A percentile compares a stretch with the other conserved stretches of the same genome.
phyloP scores from a whole-genome alignment of 345 rosid genomes.

The Dimocarpus longan region DNA sequence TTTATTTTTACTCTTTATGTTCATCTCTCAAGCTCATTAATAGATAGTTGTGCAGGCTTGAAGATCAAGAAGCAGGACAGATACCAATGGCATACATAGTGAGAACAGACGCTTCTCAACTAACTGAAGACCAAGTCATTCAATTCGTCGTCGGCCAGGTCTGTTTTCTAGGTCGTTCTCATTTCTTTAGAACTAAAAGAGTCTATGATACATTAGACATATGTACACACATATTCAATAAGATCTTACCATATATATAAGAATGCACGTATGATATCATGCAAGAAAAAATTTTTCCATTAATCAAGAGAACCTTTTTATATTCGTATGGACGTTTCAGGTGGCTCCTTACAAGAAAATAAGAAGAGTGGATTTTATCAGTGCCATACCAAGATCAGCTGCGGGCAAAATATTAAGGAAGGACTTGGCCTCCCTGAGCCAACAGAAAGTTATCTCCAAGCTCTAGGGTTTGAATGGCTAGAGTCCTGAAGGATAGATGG shows the following conservation, averaged over 20 bases:
- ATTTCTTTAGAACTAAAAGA: not conserved
- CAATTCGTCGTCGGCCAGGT: slow-evolving; percentile 63
- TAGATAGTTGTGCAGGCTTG: slow-evolving; percentile 38
- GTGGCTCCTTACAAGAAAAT: slow-evolving; percentile 77
- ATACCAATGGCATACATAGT: slow-evolving; percentile 74
- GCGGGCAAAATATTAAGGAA: slow-evolving; percentile 69
- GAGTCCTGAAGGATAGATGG: too few species aligned
- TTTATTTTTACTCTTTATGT: not conserved
- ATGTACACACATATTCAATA: not conserved
- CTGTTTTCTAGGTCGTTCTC: slow-evolving; percentile 2
- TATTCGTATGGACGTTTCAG: slow-evolving; percentile 27
- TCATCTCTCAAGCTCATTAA: not conserved
- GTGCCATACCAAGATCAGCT: slow-evolving; percentile 60
- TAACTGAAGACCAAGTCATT: slow-evolving; percentile 54
- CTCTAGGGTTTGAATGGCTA: slow-evolving; percentile 22
- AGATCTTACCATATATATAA: too few species aligned
- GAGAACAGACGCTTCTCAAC: slow-evolving; percentile 41
- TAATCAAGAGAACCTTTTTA: not conserved
- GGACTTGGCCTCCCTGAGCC: slow-evolving; percentile 46
- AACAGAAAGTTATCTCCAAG: slow-evolving; percentile 36
- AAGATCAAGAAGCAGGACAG: slow-evolving; percentile 69
- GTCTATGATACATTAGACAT: not conserved
- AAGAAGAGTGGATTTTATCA: slow-evolving; percentile 51
- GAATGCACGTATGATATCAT: not conserved
- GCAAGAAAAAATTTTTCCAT: not conserved